These are phyloP conservation scores for Linum lewisii DNA, from an alignment of 345 rosid species.

Conservation along the genomic window DNA sequence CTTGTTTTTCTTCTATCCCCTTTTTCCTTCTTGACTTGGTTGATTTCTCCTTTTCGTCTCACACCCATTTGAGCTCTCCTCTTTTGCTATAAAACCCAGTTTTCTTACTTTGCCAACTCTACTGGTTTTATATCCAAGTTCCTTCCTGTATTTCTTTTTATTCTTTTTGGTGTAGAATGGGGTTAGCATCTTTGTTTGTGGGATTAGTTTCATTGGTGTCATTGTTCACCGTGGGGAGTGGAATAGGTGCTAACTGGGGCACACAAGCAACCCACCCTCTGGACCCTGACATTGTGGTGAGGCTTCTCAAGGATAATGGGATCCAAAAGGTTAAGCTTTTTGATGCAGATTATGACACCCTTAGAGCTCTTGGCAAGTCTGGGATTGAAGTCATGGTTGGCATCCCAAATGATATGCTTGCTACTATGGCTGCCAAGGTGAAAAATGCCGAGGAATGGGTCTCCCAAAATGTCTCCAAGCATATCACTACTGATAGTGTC, in stretches of 20 bases:
- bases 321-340: conserved; percentile 86
- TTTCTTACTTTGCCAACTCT: neutral
- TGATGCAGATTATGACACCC: conserved; percentile 64
- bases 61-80: neutral
- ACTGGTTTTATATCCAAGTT: neutral
- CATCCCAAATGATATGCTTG: conserved; percentile 89
- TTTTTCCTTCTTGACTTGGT: too few relatives aligned
- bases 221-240: conserved; percentile 8
- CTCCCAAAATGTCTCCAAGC: conserved; percentile 61
- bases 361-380: conserved; percentile 59
- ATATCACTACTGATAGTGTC: conserved; percentile 43
- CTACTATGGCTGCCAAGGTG: conserved; percentile 45
- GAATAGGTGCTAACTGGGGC: conserved; percentile 89
- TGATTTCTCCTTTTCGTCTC: too few relatives aligned
- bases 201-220: neutral
- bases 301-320: conserved; percentile 55
- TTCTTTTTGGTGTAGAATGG: neutral
- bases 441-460: conserved; percentile 96
- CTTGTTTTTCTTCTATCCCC: neutral
- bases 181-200: neutral
- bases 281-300: conserved; percentile 66
- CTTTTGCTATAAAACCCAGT: neutral
- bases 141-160: too few relatives aligned
- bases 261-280: conserved; percentile 73
- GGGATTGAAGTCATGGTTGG: conserved; percentile 96